A percentile compares a stretch with the other conserved stretches of the same genome.
Conservation (phyloP, 1,284 basidiomycete species). For the Tranzscheliella williamsii region DNA sequence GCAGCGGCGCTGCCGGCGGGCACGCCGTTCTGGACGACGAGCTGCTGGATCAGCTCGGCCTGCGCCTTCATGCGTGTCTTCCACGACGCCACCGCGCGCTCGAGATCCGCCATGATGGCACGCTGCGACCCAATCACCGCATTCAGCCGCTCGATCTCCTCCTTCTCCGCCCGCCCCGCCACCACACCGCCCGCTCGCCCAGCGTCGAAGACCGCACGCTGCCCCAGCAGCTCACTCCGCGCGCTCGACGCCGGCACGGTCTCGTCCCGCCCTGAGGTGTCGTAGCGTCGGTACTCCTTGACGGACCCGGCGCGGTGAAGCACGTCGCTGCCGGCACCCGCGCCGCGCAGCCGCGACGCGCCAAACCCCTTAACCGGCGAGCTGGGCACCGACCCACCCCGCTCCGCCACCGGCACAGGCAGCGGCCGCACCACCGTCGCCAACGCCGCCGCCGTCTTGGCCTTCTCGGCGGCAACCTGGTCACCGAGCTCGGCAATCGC, state of each 20-base stretch:
- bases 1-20: background rate
- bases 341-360: slow-evolving; percentile 8
- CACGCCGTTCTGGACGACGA: slow-evolving; percentile 17
- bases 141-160: slow-evolving; percentile 52
- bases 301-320: slow-evolving; percentile 40
- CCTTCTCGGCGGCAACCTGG: slow-evolving; percentile 15
- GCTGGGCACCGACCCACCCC: slow-evolving; percentile 10
- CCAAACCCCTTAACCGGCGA: slow-evolving; percentile 17
- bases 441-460: slow-evolving; percentile 4
- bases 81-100: slow-evolving; percentile 46
- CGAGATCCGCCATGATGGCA: slow-evolving; percentile 50
- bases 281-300: slow-evolving; percentile 44
- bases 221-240: slow-evolving; percentile 11
- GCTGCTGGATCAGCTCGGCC: slow-evolving; percentile 45
- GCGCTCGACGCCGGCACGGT: slow-evolving; percentile 1
- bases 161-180: slow-evolving; percentile 21
- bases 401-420: slow-evolving; percentile 6
- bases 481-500: slow-evolving; percentile 17
- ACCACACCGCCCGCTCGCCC: background rate
- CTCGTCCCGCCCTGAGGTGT: background rate
- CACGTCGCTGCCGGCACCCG: background rate
- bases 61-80: slow-evolving; percentile 42
- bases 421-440: slow-evolving; percentile 12
- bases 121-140: slow-evolving; percentile 46
- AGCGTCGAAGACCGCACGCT: slow-evolving; percentile 3